These are phyloP conservation scores for Rutstroemia sp. DNA, from an alignment of 2,329 filamentous ascomycete genomes.

Conservation along the genomic window DNA sequence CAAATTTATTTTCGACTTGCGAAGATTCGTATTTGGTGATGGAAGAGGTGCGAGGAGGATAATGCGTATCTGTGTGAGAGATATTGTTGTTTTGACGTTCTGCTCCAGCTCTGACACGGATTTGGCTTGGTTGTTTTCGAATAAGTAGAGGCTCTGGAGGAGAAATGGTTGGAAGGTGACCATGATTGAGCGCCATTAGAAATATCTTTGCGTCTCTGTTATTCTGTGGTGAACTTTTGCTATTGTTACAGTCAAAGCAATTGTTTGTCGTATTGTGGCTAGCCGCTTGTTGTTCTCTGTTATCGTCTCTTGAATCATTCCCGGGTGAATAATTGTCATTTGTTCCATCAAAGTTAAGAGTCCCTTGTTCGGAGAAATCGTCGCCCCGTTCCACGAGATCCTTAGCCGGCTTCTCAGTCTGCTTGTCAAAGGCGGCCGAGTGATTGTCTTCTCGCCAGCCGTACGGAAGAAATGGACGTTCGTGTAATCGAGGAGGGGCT, in stretches of 20 bases:
- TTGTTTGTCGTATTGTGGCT: not conserved
- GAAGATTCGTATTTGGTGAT: not conserved
- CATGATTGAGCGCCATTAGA: constrained; percentile 9
- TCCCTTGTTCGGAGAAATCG: not conserved
- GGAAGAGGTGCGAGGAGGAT: constrained; percentile 4
- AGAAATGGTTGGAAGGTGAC: constrained; percentile 4
- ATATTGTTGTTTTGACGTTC: constrained; percentile 6
- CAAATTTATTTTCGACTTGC: not conserved
- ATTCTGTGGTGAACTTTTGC: not conserved
- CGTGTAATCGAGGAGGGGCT: not conserved
- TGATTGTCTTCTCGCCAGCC: not conserved
- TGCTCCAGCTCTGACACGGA: constrained; percentile 6
- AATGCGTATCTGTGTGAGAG: not conserved
- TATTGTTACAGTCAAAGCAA: not conserved
- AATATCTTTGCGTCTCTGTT: not conserved
- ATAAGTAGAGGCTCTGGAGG: constrained; percentile 16
- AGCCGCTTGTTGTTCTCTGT: not conserved
- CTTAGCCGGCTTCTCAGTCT: not conserved
- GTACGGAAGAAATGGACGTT: not conserved
- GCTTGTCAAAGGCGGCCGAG: not conserved
- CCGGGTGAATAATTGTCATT: constrained; percentile 1
- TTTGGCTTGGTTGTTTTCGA: constrained; percentile 15
- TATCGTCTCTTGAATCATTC: not conserved
- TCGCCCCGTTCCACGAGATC: not conserved
- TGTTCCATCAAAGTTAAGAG: not conserved